These are phyloP conservation scores for Trichosporon sp. DNA, from an alignment of 1,284 basidiomycete genomes.

Conservation along the genomic window DNA sequence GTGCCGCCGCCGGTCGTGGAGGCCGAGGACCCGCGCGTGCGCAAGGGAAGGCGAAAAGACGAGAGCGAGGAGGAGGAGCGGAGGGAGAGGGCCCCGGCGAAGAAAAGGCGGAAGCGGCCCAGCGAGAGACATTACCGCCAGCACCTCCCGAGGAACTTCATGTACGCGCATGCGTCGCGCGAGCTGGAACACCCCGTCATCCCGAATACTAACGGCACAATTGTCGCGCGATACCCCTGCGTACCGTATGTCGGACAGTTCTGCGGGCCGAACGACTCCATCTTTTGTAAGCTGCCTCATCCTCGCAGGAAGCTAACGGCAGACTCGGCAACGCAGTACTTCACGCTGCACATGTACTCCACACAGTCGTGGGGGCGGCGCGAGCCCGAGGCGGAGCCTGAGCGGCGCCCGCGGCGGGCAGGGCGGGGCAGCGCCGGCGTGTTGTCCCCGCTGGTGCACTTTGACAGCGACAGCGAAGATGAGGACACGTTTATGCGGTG, in stretches of 20 bases:
- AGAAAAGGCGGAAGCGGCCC: not conserved
- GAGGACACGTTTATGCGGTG: constrained; percentile 43
- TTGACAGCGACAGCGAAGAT: constrained; percentile 31
- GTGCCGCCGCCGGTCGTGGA: not conserved
- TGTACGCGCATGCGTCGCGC: not conserved
- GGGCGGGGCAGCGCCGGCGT: not conserved
- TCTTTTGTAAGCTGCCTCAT: constrained; percentile 27
- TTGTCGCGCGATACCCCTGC: constrained; percentile 72
- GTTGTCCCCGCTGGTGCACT: not conserved
- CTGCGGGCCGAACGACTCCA: constrained; percentile 53
- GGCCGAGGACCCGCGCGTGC: not conserved
- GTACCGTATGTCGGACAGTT: constrained; percentile 91
- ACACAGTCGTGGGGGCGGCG: constrained; percentile 48
- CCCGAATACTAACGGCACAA: constrained; percentile 80
- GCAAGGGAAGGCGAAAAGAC: not conserved
- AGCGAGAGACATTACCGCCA: constrained; percentile 3
- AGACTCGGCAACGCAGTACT: constrained; percentile 61
- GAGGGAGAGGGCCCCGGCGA: not conserved
- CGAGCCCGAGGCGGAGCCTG: not conserved
- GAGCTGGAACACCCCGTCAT: constrained; percentile 58
- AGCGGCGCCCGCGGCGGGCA: constrained; percentile 11
- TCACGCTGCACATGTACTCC: constrained; percentile 81
- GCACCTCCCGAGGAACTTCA: not conserved
- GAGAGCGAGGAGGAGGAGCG: not conserved
- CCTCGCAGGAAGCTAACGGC: constrained; percentile 20